These are phyloP conservation scores for Cladosporium cucumerinum DNA, from an alignment of 2,329 filamentous ascomycete species.

Conservation along the genomic window DNA sequence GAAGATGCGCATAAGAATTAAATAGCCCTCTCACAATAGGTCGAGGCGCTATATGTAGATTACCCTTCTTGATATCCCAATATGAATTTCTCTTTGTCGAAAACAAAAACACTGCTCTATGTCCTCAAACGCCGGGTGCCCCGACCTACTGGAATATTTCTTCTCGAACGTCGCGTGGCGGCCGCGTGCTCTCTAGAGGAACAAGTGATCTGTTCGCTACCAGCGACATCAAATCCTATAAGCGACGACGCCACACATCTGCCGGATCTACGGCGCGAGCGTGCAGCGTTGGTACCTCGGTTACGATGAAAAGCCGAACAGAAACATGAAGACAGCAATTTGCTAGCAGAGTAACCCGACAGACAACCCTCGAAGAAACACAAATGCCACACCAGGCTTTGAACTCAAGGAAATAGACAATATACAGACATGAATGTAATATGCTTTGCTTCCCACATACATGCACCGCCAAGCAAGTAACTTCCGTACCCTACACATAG, in stretches of 20 bases:
- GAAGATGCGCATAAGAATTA: slow-evolving; percentile 16
- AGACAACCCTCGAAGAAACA: background rate
- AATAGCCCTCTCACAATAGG: background rate
- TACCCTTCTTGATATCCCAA: background rate
- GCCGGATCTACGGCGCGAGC: background rate
- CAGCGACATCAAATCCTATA: background rate
- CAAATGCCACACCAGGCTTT: background rate
- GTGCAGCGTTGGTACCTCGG: background rate
- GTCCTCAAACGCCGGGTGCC: background rate
- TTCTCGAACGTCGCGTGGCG: background rate
- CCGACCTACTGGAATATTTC: background rate
- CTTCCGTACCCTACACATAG: background rate
- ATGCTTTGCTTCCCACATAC: background rate
- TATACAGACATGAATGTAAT: background rate
- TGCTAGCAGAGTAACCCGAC: too few relatives aligned
- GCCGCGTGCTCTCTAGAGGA: background rate
- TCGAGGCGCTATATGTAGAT: background rate
- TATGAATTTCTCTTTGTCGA: background rate
- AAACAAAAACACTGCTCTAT: background rate
- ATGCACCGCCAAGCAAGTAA: background rate
- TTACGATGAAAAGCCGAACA: background rate
- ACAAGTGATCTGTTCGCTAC: background rate
- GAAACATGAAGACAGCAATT: background rate
- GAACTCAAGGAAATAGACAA: background rate
- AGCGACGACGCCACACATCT: background rate